These are phyloP conservation scores for Porphyrellus cyaneotinctus DNA, from an alignment of 768 basidiomycete species.

Conservation along the genomic window DNA sequence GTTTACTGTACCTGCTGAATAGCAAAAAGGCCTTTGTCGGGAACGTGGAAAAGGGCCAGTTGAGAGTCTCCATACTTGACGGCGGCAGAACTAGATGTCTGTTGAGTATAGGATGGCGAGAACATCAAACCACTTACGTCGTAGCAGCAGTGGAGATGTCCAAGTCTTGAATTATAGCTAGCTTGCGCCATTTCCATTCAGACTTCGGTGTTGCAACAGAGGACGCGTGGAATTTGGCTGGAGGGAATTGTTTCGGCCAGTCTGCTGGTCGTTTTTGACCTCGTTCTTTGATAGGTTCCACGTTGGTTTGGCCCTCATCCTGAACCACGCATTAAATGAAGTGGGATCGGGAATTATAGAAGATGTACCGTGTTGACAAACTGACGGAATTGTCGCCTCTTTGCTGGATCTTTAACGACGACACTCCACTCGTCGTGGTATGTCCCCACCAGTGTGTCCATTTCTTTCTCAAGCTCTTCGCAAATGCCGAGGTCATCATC, in stretches of 20 bases:
- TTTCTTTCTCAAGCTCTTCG: conserved; percentile 58
- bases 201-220: conserved; percentile 41
- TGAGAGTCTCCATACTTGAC: conserved; percentile 63
- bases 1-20: conserved; percentile 57
- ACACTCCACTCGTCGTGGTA: conserved; percentile 69
- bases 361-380: conserved; percentile 56
- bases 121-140: conserved; percentile 34
- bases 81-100: conserved; percentile 37
- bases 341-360: not conserved
- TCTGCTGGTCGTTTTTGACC: conserved; percentile 62
- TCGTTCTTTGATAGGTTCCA: conserved; percentile 56
- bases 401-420: conserved; percentile 52
- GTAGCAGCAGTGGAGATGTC: conserved; percentile 43
- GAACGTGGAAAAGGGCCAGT: conserved; percentile 64
- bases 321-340: not conserved
- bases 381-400: conserved; percentile 52
- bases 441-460: conserved; percentile 60
- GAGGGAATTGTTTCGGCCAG: conserved; percentile 57
- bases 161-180: conserved; percentile 49
- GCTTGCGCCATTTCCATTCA: conserved; percentile 54
- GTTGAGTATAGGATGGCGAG: not conserved
- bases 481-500: conserved; percentile 74
- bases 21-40: conserved; percentile 54
- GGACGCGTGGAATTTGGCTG: conserved; percentile 40
- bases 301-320: not conserved